Evolutionary conservation across 257 asterid species (phyloP), one percentile per base, ranked within the genome.

Genomic region (Craterostigma plantagineum): DNA sequence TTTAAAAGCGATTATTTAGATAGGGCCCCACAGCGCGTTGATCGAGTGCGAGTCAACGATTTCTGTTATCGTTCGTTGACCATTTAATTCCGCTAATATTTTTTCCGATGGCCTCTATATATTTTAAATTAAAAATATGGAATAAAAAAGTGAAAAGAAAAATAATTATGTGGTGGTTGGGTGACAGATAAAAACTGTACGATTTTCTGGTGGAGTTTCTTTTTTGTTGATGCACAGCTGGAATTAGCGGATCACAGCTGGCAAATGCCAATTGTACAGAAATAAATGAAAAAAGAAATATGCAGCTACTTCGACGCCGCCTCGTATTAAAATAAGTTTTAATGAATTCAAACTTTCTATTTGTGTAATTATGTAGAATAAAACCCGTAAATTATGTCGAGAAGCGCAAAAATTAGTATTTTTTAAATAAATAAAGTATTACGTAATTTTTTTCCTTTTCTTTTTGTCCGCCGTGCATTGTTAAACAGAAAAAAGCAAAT

Each of bases 231-330:
- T 42, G 65, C 59, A 59, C 66, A 63, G 71, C 74, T 70, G 74
- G 78, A 70, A 62, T 66, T 66, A 46, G 65, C 68, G 68, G 68
- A 60, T 38, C 61, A 56, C 71, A 70, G 69, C 65, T 70, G 78
- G 66, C 65, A 56, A 33, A 1, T n/a, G 10, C 30, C 30, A 23
- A 2, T 23, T 23, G 73, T 59, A 58, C 73, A 55, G 57, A 16
- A 34, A 35, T 5, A 18, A 34, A 44, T 14, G 11, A 35, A 39
- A n/a, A n/a, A n/a, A n/a, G n/a, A n/a, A 18, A 23, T 39, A 39
- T 34, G 40, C 67, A 53, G 54, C 66, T 46, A 50, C 49, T 27
- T 39, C 66, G 68, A 56, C 70, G 74, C 53, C 74, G 74, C 51
- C 59, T 57, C 47, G 48, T 49, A n/a, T n/a, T n/a, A n/a, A n/a